Conservation (phyloP, 2,329 filamentous ascomycete genomes). For the Pseudopithomyces chartarum region DNA sequence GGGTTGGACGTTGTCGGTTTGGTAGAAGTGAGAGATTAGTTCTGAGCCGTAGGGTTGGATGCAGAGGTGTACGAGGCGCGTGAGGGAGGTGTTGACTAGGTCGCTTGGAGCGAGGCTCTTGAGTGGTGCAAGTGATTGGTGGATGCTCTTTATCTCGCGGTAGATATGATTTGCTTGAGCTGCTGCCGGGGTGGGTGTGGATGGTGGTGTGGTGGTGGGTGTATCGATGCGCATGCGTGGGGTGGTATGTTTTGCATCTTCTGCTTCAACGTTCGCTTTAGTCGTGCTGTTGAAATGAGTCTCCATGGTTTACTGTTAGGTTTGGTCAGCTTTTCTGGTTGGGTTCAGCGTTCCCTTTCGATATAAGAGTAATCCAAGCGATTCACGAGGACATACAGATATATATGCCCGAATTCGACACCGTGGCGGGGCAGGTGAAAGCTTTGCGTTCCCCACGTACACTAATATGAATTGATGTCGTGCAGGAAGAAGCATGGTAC, state of each 20-base stretch:
- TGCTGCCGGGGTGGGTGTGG: conserved; percentile 25
- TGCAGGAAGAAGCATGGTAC: neutral
- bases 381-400: neutral
- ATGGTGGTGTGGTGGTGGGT: conserved; percentile 22
- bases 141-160: conserved; percentile 26
- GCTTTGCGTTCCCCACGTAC: neutral
- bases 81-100: conserved; percentile 43
- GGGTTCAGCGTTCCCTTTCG: neutral
- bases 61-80: conserved; percentile 45
- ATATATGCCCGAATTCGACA: neutral
- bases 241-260: neutral
- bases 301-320: neutral
- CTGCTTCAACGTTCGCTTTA: neutral
- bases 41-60: conserved; percentile 28
- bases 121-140: conserved; percentile 18
- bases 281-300: neutral
- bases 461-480: neutral
- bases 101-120: conserved; percentile 37
- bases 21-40: conserved; percentile 33
- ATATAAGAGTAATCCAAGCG: neutral
- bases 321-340: too few relatives aligned
- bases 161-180: conserved; percentile 25
- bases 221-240: conserved; percentile 2
- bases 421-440: neutral
- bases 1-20: conserved; percentile 31